phyloP scores from a whole-genome alignment of 1,284 basidiomycete genomes.

The Heterobasidion occidentale region DNA sequence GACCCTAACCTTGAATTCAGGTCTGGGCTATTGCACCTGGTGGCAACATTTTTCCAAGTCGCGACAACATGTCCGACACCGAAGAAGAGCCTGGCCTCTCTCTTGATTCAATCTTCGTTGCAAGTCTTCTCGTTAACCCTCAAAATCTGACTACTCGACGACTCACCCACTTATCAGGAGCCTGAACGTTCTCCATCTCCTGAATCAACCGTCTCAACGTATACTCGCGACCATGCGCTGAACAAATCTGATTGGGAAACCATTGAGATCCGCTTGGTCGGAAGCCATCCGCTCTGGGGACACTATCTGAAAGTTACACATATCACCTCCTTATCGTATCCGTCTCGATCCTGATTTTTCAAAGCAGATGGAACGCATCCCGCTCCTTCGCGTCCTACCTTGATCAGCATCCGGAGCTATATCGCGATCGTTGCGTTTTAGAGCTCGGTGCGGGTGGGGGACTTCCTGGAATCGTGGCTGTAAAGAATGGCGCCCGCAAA shows the following conservation, averaged over 20 bases:
- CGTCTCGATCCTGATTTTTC: not conserved
- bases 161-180: conserved; percentile 23
- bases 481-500: conserved; percentile 57
- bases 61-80: not conserved
- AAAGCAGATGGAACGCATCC: conserved; percentile 80
- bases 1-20: not conserved
- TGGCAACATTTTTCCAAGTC: too few relatives aligned
- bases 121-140: not conserved
- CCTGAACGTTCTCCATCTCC: conserved; percentile 52
- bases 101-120: not conserved
- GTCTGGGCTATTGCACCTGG: not conserved
- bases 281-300: conserved; percentile 87
- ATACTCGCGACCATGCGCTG: conserved; percentile 24
- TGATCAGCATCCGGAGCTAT: conserved; percentile 45
- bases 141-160: not conserved
- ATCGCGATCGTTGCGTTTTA: conserved; percentile 46
- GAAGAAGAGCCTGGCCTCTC: not conserved
- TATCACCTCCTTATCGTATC: not conserved
- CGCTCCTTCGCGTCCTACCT: conserved; percentile 70
- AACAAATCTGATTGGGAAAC: conserved; percentile 13
- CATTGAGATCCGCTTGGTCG: conserved; percentile 72
- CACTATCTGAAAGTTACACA: conserved; percentile 65
- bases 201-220: conserved; percentile 42
- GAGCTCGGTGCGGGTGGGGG: conserved; percentile 94
- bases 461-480: conserved; percentile 73